Percentiles rank a stretch among this genome's conserved stretches.
Evolutionary conservation across 2,329 filamentous ascomycete species (phyloP).

Genomic region (Amylocarpus encephaloides): DNA sequence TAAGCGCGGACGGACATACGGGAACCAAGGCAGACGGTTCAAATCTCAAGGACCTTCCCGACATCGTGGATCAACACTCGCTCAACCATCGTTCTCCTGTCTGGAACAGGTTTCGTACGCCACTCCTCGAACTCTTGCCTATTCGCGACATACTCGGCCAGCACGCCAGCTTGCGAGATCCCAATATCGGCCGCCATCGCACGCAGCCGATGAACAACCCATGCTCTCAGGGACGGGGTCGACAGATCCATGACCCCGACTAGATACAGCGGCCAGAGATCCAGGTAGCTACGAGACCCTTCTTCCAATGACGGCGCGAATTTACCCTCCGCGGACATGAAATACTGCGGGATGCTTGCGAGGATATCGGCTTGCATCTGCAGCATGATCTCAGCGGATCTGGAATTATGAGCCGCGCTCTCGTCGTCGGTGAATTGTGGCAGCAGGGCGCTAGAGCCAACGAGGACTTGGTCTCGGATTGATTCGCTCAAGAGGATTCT

Average conservation of each 20-base stretch:
- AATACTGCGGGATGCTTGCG: conserved; percentile 25
- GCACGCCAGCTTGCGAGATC: conserved; percentile 20
- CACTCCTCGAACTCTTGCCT: too few relatives aligned
- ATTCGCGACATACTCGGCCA: conserved; percentile 11
- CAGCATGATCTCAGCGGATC: conserved; percentile 13
- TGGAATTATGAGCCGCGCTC: conserved; percentile 4
- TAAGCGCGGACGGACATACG: too few relatives aligned
- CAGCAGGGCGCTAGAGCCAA: not conserved
- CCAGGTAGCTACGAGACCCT: too few relatives aligned
- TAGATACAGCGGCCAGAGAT: conserved; percentile 25
- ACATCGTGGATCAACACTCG: too few relatives aligned
- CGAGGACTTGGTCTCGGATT: conserved; percentile 18
- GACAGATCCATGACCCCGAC: conserved; percentile 20
- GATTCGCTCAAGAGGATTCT: conserved; percentile 24
- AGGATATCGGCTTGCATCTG: conserved; percentile 23
- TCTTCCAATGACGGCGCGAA: too few relatives aligned
- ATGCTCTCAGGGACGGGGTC: conserved; percentile 15
- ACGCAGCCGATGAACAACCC: conserved; percentile 17
- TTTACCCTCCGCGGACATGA: not conserved
- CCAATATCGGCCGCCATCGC: conserved; percentile 17
- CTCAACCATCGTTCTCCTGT: too few relatives aligned
- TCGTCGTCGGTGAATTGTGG: conserved; percentile 15
- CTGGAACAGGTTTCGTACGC: too few relatives aligned
- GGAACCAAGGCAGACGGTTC: too few relatives aligned
- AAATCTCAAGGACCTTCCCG: too few relatives aligned